phyloP scores from a whole-genome alignment of 768 basidiomycete species.

The Paxillus ammoniavirescens region DNA sequence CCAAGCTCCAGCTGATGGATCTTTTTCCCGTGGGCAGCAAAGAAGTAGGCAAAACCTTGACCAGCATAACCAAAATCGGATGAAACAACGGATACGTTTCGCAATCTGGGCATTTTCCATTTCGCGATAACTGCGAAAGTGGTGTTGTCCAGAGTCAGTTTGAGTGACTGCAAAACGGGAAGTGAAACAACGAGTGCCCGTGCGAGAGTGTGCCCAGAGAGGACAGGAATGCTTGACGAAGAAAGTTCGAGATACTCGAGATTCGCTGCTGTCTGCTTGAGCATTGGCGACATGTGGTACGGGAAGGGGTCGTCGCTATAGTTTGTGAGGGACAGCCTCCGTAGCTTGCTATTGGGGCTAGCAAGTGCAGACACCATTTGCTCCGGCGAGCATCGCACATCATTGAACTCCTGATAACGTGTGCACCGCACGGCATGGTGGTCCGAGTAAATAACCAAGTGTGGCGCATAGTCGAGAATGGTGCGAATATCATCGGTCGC shows the following conservation, averaged over 20 bases:
- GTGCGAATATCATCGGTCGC: conserved; percentile 64
- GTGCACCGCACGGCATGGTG: conserved; percentile 61
- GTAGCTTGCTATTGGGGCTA: conserved; percentile 50
- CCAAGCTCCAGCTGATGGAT: conserved; percentile 69
- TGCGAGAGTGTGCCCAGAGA: conserved; percentile 28
- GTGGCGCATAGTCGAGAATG: conserved; percentile 64
- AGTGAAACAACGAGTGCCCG: conserved; percentile 35
- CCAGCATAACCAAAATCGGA: conserved; percentile 73
- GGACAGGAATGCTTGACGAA: conserved; percentile 49
- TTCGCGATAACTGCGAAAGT: conserved; percentile 64
- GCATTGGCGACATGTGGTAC: conserved; percentile 51
- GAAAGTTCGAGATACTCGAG: conserved; percentile 71
- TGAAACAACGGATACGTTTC: conserved; percentile 64
- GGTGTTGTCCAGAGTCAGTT: conserved; percentile 67
- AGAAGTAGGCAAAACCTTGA: conserved; percentile 62
- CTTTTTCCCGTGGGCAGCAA: conserved; percentile 60
- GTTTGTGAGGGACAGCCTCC: conserved; percentile 67
- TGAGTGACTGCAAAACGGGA: conserved; percentile 67
- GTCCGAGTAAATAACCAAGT: conserved; percentile 60
- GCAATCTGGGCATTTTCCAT: conserved; percentile 65
- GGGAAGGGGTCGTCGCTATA: conserved; percentile 65
- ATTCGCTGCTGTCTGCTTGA: conserved; percentile 48
- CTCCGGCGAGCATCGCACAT: conserved; percentile 49
- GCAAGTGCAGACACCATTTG: conserved; percentile 60
- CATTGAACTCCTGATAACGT: conserved; percentile 42